Conservation (phyloP, 495 filamentous ascomycete genomes). For the Neurospora discreta region DNA sequence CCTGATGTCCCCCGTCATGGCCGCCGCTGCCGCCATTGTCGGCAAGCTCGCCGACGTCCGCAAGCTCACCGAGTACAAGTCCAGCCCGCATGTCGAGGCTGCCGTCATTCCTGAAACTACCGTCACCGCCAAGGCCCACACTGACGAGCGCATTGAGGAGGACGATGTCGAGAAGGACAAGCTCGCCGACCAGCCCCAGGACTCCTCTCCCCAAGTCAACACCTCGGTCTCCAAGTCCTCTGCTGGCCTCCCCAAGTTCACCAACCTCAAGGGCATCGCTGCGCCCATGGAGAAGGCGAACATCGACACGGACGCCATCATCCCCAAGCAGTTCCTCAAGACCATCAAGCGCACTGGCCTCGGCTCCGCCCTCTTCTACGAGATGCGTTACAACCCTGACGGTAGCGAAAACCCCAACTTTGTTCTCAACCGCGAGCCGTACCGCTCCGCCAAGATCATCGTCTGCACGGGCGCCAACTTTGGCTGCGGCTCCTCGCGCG, state of each 20-base stretch:
- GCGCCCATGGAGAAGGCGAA: slow-evolving; percentile 82
- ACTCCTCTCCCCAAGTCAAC: slow-evolving; percentile 49
- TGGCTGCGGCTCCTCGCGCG: slow-evolving; percentile 84
- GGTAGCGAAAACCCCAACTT: slow-evolving; percentile 69
- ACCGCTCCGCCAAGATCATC: slow-evolving; percentile 76
- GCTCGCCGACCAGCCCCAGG: slow-evolving; percentile 65
- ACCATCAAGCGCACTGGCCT: slow-evolving; percentile 98
- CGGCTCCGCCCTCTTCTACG: slow-evolving; percentile 76
- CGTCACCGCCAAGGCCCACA: slow-evolving; percentile 41
- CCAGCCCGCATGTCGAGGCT: slow-evolving; percentile 37
- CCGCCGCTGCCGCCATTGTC: slow-evolving; percentile 77
- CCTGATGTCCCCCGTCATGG: slow-evolving; percentile 95
- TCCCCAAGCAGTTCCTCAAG: slow-evolving; percentile 98
- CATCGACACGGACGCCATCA: slow-evolving; percentile 96
- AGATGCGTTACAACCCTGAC: slow-evolving; percentile 63
- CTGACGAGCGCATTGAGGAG: slow-evolving; percentile 57
- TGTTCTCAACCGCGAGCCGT: slow-evolving; percentile 82
- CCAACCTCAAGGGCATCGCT: slow-evolving; percentile 70
- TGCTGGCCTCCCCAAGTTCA: slow-evolving; percentile 73
- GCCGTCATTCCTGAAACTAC: slow-evolving; percentile 15
- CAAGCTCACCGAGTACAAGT: slow-evolving; percentile 53
- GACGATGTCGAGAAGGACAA: slow-evolving; percentile 66
- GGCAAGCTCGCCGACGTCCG: slow-evolving; percentile 89
- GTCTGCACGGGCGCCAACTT: slow-evolving; percentile 93
- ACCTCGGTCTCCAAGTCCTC: slow-evolving; percentile 43